phyloP scores from a whole-genome alignment of 352 stramenopile genomes.

The Albugo laibachii region DNA sequence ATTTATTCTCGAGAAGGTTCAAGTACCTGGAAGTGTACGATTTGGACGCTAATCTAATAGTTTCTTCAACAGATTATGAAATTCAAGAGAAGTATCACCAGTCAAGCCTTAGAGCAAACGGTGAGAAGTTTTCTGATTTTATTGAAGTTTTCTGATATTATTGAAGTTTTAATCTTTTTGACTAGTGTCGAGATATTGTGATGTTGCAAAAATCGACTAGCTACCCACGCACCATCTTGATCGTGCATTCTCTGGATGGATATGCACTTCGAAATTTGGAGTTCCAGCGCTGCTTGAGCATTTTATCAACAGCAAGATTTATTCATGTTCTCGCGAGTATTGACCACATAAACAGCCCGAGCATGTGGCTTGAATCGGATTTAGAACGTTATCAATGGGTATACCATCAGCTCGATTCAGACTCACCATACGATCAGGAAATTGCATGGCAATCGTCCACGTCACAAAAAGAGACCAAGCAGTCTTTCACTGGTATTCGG shows the following conservation, averaged over 20 bases:
- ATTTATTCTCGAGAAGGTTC: conserved; percentile 18
- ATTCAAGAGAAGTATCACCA: neutral
- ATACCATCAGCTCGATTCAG: conserved; percentile 20
- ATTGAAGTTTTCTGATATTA: neutral
- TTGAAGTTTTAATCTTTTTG: too few relatives aligned
- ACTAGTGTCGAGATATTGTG: neutral
- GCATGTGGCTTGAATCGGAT: conserved; percentile 34
- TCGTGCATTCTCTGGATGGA: conserved; percentile 39
- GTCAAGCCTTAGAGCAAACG: neutral
- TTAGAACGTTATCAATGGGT: conserved; percentile 30
- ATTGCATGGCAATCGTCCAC: conserved; percentile 16
- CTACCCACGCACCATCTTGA: conserved; percentile 13
- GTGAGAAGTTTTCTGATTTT: neutral
- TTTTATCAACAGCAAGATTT: conserved; percentile 17
- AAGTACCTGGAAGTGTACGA: neutral
- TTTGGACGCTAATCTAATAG: neutral
- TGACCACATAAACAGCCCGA: conserved; percentile 30
- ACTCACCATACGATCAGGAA: conserved; percentile 22
- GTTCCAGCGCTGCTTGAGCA: conserved; percentile 26
- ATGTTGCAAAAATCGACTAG: neutral
- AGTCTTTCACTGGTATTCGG: conserved; percentile 22
- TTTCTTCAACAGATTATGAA: neutral
- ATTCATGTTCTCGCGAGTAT: conserved; percentile 28
- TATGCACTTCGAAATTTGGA: conserved; percentile 18
- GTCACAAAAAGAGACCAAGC: conserved; percentile 11